Evolutionary conservation across 1,284 basidiomycete genomes (phyloP).

Genomic region (Clitocybe nebularis): DNA sequence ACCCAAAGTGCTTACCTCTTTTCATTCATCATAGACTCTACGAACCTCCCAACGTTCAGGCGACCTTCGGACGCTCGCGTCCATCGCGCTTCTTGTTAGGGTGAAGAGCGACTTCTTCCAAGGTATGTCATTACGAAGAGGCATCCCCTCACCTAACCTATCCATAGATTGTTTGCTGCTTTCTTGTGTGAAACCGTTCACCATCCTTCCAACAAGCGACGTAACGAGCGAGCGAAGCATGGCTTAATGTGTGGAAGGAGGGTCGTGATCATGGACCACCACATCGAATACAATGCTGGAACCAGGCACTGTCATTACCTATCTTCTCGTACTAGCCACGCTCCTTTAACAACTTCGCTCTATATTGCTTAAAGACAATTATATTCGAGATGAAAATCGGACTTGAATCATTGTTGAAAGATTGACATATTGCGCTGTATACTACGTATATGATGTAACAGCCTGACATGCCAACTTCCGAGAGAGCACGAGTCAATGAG

Average conservation of each 20-base stretch:
- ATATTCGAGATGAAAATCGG: no score
- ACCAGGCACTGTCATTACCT: no score
- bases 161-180: constrained; percentile 16
- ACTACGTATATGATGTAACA: no score
- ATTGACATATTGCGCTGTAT: no score
- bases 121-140: constrained; percentile 29
- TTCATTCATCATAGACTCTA: constrained; percentile 22
- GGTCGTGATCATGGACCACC: no score
- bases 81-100: constrained; percentile 75
- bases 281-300: no score
- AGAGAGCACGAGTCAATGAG: no score
- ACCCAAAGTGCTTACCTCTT: constrained; percentile 1
- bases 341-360: neutral
- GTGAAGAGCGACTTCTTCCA: constrained; percentile 50
- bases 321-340: neutral
- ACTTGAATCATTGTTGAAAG: no score
- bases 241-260: constrained; percentile 60
- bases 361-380: no score
- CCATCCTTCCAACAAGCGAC: constrained; percentile 65
- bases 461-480: no score
- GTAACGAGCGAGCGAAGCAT: constrained; percentile 67
- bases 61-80: constrained; percentile 64
- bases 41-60: constrained; percentile 56
- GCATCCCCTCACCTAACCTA: constrained; percentile 9
- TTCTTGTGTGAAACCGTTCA: constrained; percentile 49